Conservation (phyloP, 371 early-diverging fungal species). For the Actinomucor elegans region DNA sequence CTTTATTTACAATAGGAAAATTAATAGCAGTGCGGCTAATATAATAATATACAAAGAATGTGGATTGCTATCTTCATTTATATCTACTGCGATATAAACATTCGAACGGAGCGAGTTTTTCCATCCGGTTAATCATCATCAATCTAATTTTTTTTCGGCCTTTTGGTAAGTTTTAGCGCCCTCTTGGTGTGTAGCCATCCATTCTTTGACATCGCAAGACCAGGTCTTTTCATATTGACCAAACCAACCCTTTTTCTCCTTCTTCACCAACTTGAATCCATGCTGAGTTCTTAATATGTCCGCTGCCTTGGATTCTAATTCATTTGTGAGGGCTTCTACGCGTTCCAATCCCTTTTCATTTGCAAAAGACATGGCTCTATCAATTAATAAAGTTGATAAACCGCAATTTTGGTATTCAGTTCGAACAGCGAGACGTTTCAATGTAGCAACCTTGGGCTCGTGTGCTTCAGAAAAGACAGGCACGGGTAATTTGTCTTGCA, state of each 20-base stretch:
- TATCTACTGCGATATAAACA: too few relatives aligned
- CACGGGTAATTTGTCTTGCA: constrained; percentile 10
- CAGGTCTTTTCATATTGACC: constrained; percentile 35
- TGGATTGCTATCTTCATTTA: too few relatives aligned
- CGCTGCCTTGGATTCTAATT: constrained; percentile 34
- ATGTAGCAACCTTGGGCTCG: constrained; percentile 30
- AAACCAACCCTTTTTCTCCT: constrained; percentile 37
- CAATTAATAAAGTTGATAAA: constrained; percentile 39
- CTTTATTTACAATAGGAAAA: too few relatives aligned
- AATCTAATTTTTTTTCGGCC: too few relatives aligned
- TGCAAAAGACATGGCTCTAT: constrained; percentile 42
- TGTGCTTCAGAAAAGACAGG: constrained; percentile 29
- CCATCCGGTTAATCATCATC: too few relatives aligned
- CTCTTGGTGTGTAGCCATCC: constrained; percentile 14
- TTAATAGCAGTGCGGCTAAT: too few relatives aligned
- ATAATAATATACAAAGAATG: too few relatives aligned
- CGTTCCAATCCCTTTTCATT: constrained; percentile 34
- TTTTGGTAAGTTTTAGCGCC: constrained; percentile 18
- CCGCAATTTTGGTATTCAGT: constrained; percentile 40
- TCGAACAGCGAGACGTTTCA: constrained; percentile 34
- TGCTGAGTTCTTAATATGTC: constrained; percentile 32
- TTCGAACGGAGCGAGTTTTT: too few relatives aligned
- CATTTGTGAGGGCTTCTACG: constrained; percentile 39
- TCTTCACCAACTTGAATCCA: constrained; percentile 37
- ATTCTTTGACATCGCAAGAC: constrained; percentile 24